Evolutionary conservation across 495 filamentous ascomycete species (phyloP), one percentile per base, ranked within the genome.

Genomic region (Massariosphaeria phaeospora): DNA sequence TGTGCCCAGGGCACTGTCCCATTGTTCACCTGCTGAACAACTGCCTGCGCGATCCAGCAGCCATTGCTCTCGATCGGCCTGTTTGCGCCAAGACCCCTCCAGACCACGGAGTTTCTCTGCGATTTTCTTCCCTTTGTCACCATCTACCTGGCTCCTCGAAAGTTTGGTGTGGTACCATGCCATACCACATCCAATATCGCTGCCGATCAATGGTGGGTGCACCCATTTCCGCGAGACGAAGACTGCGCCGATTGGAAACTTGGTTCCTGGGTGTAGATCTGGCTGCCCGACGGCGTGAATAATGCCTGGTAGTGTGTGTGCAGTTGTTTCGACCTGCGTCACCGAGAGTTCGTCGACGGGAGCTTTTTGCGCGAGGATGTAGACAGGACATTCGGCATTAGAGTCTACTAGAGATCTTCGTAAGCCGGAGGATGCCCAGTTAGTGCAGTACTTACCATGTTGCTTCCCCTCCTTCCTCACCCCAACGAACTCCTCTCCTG

Each of bases 161-260:
- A 72, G 66, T 1, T 31, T 56, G 11, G 69, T 68, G 35, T 64
- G 62, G 40, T 71, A 73, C 62, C 64, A 71, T 5, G 66, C 61
- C 70, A 72, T 73, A 0, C 70, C 70, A 34, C 70, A 73, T 8
- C 69, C 70, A 43, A 73, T 72, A 41, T 73, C 70, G 10, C 70
- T 61, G 9, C 70, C 70, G 9, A 73, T 71, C 2, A 73, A 48
- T n/a, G 70, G 66, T 8, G 70, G 70, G 35, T 48, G 67, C 21
- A 73, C 64, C 44, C 65, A 71, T 9, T 51, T 61, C 25, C 64
- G 63, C 2, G 66, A 69, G 12, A 71, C 57, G 29, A 72, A 72
- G 1, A 69, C 62, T 9, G 69, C 68, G 2, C 70, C 70, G 13
- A 72, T 68, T 1, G 70, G 70, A 20, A 67, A 72, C 36, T 70